Evolutionary conservation across 1,139 yeast genomes (phyloP), one percentile per base, ranked within the genome.

Genomic region (Suhomyces wounanorum): DNA sequence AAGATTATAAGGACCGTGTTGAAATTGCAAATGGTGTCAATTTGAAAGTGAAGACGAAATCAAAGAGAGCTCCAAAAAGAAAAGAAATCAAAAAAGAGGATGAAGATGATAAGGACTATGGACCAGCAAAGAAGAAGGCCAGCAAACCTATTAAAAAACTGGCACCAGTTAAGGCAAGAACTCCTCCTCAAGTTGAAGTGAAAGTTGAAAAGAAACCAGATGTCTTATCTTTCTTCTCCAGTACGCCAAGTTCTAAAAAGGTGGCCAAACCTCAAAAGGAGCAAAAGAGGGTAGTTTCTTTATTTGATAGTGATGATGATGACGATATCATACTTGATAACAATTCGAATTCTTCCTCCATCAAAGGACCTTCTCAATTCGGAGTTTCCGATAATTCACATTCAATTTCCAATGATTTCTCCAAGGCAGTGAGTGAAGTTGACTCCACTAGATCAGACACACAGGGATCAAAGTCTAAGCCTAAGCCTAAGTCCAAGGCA

Each of bases 271-370:
- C 56, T 7, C 48, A 41, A 28, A 8, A 44, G 16, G 56, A 52
- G 40, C 48, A 51, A 17, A 52, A 56, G 43, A 48, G 51, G 17
- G 45, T 54, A 11, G 46, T 52, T 21, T 60, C 66, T 8, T 55
- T 63, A 21, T 72, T 71, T 52, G 77, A 71, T 50, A 68, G 73
- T 52, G 75, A 70, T 31, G 75, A 70, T 43, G 75, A 70, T 45
- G 70, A 65, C 42, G 52, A 46, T 14, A 40, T 44, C 2, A 62
- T 38, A 55, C 62, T 39, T 66, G 38, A 28, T 1, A 40, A 18
- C 4, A 31, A 16, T 37, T 40, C 38, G 14, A 23, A 40, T 5
- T 44, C 52, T 9, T 46, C 50, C 8, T 21, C 45, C 4, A 40
- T 49, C 3, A 37, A 47, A n/a, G 46, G 41, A 9, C 37, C 50